These are phyloP conservation scores for Mangifera indica DNA, from an alignment of 345 rosid species.

Conservation along the genomic window DNA sequence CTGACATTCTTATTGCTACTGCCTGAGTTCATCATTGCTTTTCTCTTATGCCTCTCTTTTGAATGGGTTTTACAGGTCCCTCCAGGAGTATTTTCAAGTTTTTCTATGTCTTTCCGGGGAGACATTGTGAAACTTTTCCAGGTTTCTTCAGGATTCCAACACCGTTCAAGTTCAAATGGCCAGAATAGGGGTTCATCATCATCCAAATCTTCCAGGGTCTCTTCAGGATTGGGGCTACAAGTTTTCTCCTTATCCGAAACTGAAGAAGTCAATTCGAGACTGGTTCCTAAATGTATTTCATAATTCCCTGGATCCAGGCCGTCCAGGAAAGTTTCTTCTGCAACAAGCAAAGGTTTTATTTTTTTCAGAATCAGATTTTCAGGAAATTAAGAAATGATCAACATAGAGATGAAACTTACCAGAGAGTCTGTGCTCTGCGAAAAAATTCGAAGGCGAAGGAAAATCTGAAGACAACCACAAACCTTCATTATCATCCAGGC, in stretches of 20 bases:
- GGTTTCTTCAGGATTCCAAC: conserved; percentile 47
- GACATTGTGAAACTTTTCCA: conserved; percentile 52
- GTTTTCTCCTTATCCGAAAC: too few relatives aligned
- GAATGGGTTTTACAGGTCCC: conserved; percentile 16
- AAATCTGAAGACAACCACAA: conserved; percentile 51
- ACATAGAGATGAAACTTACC: conserved; percentile 36
- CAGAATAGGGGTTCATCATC: conserved; percentile 52
- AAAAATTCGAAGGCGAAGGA: conserved; percentile 31
- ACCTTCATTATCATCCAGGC: conserved; percentile 39
- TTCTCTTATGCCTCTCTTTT: conserved; percentile 30
- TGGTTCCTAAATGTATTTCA: too few relatives aligned
- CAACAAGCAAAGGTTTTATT: background rate
- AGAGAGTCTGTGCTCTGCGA: conserved; percentile 37
- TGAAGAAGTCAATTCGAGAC: too few relatives aligned
- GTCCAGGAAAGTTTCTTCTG: conserved; percentile 3
- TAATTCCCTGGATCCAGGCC: too few relatives aligned
- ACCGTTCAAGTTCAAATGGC: conserved; percentile 46
- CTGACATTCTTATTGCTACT: conserved; percentile 22
- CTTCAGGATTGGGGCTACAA: background rate
- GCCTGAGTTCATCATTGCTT: conserved; percentile 24
- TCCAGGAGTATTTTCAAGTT: conserved; percentile 17
- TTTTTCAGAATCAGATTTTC: conserved; percentile 13
- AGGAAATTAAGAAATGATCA: conserved; percentile 35
- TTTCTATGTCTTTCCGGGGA: conserved; percentile 31
- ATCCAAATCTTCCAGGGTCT: conserved; percentile 17